Conservation (phyloP, 2,329 filamentous ascomycete genomes). For the Sclerotinia minor region DNA sequence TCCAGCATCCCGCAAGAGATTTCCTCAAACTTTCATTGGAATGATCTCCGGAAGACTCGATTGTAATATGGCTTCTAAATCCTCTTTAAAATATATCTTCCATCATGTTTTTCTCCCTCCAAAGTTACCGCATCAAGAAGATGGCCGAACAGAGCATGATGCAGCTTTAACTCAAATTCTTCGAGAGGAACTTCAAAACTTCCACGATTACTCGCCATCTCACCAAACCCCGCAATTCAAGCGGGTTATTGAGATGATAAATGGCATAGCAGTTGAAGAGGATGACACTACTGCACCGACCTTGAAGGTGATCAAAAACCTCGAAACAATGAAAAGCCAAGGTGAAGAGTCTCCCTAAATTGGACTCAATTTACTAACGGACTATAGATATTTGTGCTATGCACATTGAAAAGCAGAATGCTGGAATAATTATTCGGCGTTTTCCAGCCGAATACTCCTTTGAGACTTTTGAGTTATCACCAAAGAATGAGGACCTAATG, state of each 20-base stretch:
- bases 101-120: constrained; percentile 53
- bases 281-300: background rate
- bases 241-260: constrained; percentile 2
- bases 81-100: constrained; percentile 42
- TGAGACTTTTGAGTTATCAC: constrained; percentile 51
- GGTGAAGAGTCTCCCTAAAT: background rate
- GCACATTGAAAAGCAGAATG: constrained; percentile 50
- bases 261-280: background rate
- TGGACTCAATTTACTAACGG: background rate
- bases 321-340: background rate
- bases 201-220: background rate
- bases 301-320: background rate
- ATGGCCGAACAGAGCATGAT: constrained; percentile 28
- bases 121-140: constrained; percentile 47
- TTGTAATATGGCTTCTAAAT: background rate
- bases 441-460: constrained; percentile 29
- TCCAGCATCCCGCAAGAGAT: too few species aligned
- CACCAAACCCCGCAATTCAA: background rate
- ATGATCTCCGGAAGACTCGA: too few species aligned
- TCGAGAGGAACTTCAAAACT: constrained; percentile 12
- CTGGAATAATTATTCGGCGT: constrained; percentile 46
- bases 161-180: constrained; percentile 22
- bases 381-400: constrained; percentile 42
- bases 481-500: constrained; percentile 45
- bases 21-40: background rate